Evolutionary conservation across 495 filamentous ascomycete species (phyloP).

Genomic region (Podospora australis): DNA sequence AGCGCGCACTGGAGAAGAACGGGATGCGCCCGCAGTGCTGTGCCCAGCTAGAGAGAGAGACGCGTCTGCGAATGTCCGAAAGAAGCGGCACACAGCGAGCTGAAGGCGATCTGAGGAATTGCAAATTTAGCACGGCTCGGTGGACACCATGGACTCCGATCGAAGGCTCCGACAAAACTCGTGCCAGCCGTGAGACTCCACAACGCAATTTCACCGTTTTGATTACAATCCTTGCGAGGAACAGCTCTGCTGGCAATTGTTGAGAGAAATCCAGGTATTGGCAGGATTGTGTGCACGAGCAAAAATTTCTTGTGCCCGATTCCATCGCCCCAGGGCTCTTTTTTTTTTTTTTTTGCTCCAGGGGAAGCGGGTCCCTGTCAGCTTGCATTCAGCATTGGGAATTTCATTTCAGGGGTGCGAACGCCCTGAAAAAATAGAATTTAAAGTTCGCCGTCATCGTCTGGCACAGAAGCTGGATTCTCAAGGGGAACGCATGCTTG

Average conservation of each 20-base stretch:
- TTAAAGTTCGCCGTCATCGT: background rate
- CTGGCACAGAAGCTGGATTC: background rate
- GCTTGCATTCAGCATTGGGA: too few species aligned
- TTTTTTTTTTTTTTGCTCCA: conserved; percentile 5
- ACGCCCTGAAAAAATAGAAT: background rate
- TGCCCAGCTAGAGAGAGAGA: conserved; percentile 9
- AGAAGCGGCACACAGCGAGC: conserved; percentile 19
- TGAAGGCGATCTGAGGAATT: conserved; percentile 20
- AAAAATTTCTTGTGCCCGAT: too few species aligned
- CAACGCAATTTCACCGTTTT: conserved; percentile 21
- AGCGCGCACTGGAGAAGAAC: conserved; percentile 11
- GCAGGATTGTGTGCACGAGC: background rate
- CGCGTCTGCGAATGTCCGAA: conserved; percentile 9
- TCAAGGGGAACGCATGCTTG: too few species aligned
- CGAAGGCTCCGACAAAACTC: too few species aligned
- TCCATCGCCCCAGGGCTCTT: conserved; percentile 1
- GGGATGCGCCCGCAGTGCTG: conserved; percentile 16
- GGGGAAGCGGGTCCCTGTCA: background rate
- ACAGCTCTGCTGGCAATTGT: background rate
- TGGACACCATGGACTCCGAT: conserved; percentile 10
- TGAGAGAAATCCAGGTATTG: background rate
- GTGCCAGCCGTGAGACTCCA: conserved; percentile 22
- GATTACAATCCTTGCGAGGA: conserved; percentile 3
- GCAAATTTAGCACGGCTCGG: conserved; percentile 20
- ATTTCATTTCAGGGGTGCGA: background rate